These are phyloP conservation scores for Psidium guajava DNA, from an alignment of 345 rosid genomes.

Conservation along the genomic window DNA sequence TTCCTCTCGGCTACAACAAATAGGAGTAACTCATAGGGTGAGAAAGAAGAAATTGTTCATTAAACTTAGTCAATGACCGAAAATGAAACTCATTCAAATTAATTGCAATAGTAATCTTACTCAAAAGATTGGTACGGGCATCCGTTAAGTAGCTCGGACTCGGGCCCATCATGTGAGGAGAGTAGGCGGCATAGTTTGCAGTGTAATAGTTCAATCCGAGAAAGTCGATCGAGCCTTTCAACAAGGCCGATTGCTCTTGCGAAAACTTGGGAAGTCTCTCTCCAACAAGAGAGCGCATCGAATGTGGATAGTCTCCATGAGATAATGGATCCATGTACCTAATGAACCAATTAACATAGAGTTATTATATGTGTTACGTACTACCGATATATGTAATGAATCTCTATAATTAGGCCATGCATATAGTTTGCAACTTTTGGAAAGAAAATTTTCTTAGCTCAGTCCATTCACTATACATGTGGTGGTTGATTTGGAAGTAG, in stretches of 20 bases:
- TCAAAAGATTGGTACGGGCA: background rate
- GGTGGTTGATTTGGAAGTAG: background rate
- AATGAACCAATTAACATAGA: background rate
- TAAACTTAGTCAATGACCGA: background rate
- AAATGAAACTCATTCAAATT: background rate
- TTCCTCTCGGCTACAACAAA: constrained; percentile 6
- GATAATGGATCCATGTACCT: constrained; percentile 36
- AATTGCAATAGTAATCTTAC: constrained; percentile 5
- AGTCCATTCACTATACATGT: background rate
- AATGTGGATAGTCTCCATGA: constrained; percentile 26
- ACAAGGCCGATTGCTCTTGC: constrained; percentile 1
- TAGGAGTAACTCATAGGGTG: background rate
- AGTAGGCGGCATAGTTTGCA: constrained; percentile 9
- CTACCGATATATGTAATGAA: background rate
- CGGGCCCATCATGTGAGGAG: background rate
- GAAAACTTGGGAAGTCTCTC: constrained; percentile 23
- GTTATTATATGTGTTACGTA: background rate
- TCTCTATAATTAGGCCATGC: background rate
- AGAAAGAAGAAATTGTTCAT: background rate
- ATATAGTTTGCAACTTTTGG: background rate
- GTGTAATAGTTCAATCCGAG: constrained; percentile 35
- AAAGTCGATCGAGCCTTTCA: constrained; percentile 27
- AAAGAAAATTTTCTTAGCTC: background rate
- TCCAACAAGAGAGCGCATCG: constrained; percentile 18
- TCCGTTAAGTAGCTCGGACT: constrained; percentile 16